These are phyloP conservation scores for Phytophthora ramorum DNA, from an alignment of 352 stramenopile species.

Conservation along the genomic window DNA sequence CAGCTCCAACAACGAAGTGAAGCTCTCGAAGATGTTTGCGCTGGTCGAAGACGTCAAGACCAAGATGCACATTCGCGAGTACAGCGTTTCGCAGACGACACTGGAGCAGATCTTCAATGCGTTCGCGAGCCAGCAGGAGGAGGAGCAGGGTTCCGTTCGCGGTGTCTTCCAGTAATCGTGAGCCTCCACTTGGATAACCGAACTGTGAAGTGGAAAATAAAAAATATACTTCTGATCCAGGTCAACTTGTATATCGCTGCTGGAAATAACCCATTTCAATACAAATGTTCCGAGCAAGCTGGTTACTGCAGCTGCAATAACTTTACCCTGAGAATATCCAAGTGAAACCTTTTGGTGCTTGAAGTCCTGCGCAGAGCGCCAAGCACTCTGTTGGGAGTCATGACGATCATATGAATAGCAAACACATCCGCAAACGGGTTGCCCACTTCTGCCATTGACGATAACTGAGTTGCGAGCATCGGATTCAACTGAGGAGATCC, in stretches of 20 bases:
- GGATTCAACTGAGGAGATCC: background rate
- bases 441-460: background rate
- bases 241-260: too few relatives aligned
- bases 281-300: too few relatives aligned
- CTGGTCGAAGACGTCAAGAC: constrained; percentile 61
- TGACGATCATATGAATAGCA: background rate
- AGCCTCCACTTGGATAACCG: too few relatives aligned
- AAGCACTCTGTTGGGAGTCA: background rate
- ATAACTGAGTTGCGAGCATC: background rate
- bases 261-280: too few relatives aligned
- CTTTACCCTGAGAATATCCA: background rate
- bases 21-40: constrained; percentile 77
- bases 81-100: constrained; percentile 86
- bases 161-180: constrained; percentile 16
- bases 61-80: constrained; percentile 73
- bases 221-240: too few relatives aligned
- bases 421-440: background rate
- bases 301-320: background rate
- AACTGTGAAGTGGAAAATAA: too few relatives aligned
- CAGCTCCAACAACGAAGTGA: constrained; percentile 33
- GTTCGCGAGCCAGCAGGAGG: constrained; percentile 76
- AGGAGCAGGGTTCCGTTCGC: constrained; percentile 37
- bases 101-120: constrained; percentile 92
- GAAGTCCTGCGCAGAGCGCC: background rate
- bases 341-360: background rate